Percentiles rank a stretch among this genome's conserved stretches.
These are phyloP conservation scores for Acephala macrosclerotiorum DNA, from an alignment of 2,329 filamentous ascomycete genomes.

Conservation along the genomic window DNA sequence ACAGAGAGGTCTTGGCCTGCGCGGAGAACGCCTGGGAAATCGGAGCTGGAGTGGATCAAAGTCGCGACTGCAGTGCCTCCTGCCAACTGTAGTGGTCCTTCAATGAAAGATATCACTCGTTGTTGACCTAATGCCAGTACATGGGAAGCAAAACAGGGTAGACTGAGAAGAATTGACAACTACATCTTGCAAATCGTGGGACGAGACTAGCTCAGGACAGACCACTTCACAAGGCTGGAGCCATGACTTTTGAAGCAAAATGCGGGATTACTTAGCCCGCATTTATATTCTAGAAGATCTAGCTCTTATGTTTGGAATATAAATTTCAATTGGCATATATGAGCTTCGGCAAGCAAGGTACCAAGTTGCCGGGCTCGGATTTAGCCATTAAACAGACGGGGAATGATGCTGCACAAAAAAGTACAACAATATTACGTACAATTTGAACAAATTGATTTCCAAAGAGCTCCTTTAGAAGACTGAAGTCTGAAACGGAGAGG, in stretches of 20 bases:
- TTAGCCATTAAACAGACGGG: not conserved
- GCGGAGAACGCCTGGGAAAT: slow-evolving; percentile 27
- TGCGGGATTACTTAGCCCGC: not conserved
- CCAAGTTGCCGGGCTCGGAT: not conserved
- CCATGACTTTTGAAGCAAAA: not conserved
- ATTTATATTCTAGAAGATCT: slow-evolving; percentile 5
- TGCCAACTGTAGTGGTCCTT: slow-evolving; percentile 25
- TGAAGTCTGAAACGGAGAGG: not conserved
- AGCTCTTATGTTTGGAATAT: not conserved
- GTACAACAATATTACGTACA: not conserved
- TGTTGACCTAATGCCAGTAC: slow-evolving; percentile 19
- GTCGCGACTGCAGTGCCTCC: slow-evolving; percentile 18
- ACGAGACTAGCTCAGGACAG: too few species aligned
- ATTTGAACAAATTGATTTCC: not conserved
- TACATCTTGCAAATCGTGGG: not conserved
- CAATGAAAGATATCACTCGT: slow-evolving; percentile 22
- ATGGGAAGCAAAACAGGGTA: slow-evolving; percentile 11
- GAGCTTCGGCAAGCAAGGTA: not conserved
- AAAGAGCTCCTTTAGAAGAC: not conserved
- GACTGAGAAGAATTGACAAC: not conserved
- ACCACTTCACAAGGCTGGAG: not conserved
- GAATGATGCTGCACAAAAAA: not conserved
- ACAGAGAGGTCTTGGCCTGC: slow-evolving; percentile 59
- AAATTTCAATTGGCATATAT: not conserved
- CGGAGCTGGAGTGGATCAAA: slow-evolving; percentile 20